Evolutionary conservation across 805 yeast genomes (phyloP), one percentile per base, ranked within the genome.

Genomic region (Pichia rugopelliculosa): DNA sequence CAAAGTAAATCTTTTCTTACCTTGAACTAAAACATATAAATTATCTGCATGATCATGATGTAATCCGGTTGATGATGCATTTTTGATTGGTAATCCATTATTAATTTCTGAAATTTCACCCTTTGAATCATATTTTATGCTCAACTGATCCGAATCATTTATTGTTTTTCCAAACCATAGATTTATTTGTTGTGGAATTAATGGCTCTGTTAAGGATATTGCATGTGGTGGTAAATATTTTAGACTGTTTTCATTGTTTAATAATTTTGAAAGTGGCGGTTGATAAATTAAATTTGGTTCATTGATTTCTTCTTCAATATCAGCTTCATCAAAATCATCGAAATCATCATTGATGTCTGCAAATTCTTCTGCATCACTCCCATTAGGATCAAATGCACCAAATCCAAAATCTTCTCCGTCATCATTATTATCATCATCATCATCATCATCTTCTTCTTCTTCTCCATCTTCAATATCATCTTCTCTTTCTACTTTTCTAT

Each of bases 21-120:
- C 93, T 24, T 71, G 64, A 1, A 79, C 58, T 1, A 84, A 76
- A 5, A 84, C 69, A 59, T 84, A 84, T 33, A 84, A 65, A 56
- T 84, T 84, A 58, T 84, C 90, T 1, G 90, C 87, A 62, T 84
- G 90, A 59, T 84, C 91, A 59, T 84, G 91, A 56, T 84, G 91
- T 12, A 84, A 64, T 0, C 91, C 91, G 1, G 89, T 81, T 0
- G 88, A 81, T 0, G 80, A 69, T 1, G 70, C 68, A n/a, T 54
- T 54, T n/a, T 21, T 17, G 1, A 76, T 75, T 1, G 87, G 84
- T 0, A 82, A 62, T 21, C 87, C 87, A 5, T 80, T 59, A 1
- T 76, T 45, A 6, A 50, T 30, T 6, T 30, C 20, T 2, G 34
- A 17, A n/a, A 21, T 21, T 4, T 39, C 39, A 17, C 24, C 26